Conservation (phyloP, 805 yeast species). For the Hanseniaspora mollemarum region DNA sequence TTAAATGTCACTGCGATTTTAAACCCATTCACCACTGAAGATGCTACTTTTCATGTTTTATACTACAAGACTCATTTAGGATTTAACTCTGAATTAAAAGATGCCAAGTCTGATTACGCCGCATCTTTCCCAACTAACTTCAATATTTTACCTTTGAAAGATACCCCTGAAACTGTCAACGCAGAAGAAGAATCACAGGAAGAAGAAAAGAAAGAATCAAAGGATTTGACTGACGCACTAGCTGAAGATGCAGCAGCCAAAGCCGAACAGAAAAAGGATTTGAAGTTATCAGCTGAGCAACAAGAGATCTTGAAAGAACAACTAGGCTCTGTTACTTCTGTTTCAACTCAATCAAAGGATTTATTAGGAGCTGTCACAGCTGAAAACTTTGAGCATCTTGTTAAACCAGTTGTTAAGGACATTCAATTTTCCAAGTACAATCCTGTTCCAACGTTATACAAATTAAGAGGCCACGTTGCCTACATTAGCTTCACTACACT, state of each 20-base stretch:
- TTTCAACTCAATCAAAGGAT: not conserved
- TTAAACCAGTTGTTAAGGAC: conserved; percentile 40
- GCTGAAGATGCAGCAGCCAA: conserved; percentile 23
- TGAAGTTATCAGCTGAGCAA: conserved; percentile 2
- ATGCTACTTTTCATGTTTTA: conserved; percentile 26
- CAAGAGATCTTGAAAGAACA: conserved; percentile 4
- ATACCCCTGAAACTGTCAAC: conserved; percentile 18
- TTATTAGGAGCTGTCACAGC: conserved; percentile 4
- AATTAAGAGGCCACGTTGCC: conserved; percentile 63
- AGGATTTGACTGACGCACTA: conserved; percentile 21
- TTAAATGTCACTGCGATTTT: conserved; percentile 22
- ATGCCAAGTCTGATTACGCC: conserved; percentile 28
- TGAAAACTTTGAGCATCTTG: conserved; percentile 17
- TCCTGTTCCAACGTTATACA: conserved; percentile 61
- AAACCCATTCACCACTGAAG: conserved; percentile 26
- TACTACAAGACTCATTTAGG: conserved; percentile 29
- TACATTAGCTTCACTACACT: conserved; percentile 66
- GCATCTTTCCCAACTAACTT: conserved; percentile 28
- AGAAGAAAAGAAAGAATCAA: conserved; percentile 19
- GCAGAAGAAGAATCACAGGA: conserved; percentile 18
- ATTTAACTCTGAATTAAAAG: conserved; percentile 27
- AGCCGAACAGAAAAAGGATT: not conserved
- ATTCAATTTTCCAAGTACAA: conserved; percentile 71
- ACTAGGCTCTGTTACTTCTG: not conserved
- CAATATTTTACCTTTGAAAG: conserved; percentile 22